A percentile compares a stretch with the other conserved stretches of the same genome.
Evolutionary conservation across 805 yeast species (phyloP).

Genomic region (Suhomyces prunicola): DNA sequence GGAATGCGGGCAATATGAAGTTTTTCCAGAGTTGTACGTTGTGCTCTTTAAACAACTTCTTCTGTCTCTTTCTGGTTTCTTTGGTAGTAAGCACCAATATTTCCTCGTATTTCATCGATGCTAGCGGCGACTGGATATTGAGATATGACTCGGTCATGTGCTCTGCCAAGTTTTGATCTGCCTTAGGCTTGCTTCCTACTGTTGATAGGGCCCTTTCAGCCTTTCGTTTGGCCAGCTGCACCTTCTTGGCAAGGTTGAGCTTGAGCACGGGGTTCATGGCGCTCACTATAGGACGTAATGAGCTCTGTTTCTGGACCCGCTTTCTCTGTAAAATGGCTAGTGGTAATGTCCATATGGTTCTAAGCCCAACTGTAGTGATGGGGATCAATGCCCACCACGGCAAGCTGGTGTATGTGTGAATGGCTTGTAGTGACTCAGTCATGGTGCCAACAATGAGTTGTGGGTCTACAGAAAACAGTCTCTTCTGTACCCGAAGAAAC

Average conservation of each 20-base stretch:
- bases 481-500: not conserved
- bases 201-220: constrained; percentile 15
- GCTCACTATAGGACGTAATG: constrained; percentile 63
- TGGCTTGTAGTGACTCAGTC: constrained; percentile 39
- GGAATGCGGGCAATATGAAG: constrained; percentile 69
- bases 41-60: constrained; percentile 60
- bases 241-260: constrained; percentile 49
- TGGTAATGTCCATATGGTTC: constrained; percentile 72
- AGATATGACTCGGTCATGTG: constrained; percentile 7
- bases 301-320: constrained; percentile 67
- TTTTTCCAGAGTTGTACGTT: constrained; percentile 81
- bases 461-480: constrained; percentile 27
- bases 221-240: constrained; percentile 32
- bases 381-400: constrained; percentile 89
- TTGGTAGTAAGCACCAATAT: constrained; percentile 69
- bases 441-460: constrained; percentile 28
- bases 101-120: constrained; percentile 67
- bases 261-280: constrained; percentile 76
- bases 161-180: constrained; percentile 1
- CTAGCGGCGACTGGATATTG: constrained; percentile 28
- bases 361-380: constrained; percentile 58
- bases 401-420: constrained; percentile 57
- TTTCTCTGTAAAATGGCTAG: constrained; percentile 70
- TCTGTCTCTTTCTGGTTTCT: constrained; percentile 75
- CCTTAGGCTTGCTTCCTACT: constrained; percentile 13